These are phyloP conservation scores for Xerocomus brunneocitrinus DNA, from an alignment of 768 basidiomycete species.

Conservation along the genomic window DNA sequence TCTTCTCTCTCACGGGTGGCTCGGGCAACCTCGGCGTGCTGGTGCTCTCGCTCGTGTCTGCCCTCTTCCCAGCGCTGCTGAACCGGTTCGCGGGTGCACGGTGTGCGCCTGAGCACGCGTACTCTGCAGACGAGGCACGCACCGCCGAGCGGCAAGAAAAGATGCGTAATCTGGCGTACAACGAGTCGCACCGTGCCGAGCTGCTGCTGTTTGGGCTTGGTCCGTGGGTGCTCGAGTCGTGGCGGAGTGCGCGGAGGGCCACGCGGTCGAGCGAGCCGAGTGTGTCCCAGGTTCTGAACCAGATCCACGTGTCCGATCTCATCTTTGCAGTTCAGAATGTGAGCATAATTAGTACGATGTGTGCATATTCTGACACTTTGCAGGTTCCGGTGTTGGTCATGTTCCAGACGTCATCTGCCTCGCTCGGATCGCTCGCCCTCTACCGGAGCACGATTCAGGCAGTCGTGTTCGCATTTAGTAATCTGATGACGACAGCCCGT, in stretches of 20 bases:
- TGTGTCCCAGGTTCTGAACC: constrained; percentile 44
- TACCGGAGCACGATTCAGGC: constrained; percentile 77
- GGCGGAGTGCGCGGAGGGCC: constrained; percentile 61
- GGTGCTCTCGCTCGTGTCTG: constrained; percentile 57
- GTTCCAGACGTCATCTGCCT: constrained; percentile 65
- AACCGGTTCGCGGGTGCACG: constrained; percentile 44
- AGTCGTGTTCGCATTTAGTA: constrained; percentile 60
- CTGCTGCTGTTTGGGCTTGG: constrained; percentile 77
- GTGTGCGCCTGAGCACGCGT: constrained; percentile 40
- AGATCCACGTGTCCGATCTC: constrained; percentile 61
- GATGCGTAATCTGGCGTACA: constrained; percentile 71
- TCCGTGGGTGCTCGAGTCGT: constrained; percentile 79
- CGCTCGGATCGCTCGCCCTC: constrained; percentile 76
- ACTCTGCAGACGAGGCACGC: constrained; percentile 53
- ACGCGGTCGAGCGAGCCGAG: constrained; percentile 39
- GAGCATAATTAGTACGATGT: constrained; percentile 20
- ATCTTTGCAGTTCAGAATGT: constrained; percentile 68
- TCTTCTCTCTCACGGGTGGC: constrained; percentile 57
- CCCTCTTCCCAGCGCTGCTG: constrained; percentile 54
- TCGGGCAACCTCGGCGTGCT: constrained; percentile 53
- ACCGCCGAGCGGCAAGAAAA: constrained; percentile 69
- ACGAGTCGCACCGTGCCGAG: constrained; percentile 74
- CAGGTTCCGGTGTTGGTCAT: constrained; percentile 75
- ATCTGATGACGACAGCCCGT: constrained; percentile 56
- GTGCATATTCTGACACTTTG: not conserved